Conservation (phyloP, 2,329 filamentous ascomycete species). For the Pseudogymnoascus sp. region DNA sequence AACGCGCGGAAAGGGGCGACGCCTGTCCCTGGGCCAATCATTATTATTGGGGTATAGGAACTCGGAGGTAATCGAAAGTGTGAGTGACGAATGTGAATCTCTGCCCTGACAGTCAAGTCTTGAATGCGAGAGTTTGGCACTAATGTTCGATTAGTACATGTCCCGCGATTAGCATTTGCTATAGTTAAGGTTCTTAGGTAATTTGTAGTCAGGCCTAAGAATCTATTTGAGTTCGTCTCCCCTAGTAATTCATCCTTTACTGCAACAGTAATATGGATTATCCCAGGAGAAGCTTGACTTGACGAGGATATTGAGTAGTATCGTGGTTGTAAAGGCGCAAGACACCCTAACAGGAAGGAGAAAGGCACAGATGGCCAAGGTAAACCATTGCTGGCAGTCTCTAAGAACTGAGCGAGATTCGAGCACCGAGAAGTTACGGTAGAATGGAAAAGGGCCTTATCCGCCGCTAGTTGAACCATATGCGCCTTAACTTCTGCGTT, state of each 20-base stretch:
- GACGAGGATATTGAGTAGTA: constrained; percentile 10
- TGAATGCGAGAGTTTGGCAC: neutral
- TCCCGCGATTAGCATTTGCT: neutral
- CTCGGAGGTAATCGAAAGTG: constrained; percentile 10
- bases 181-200: neutral
- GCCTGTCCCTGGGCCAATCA: constrained; percentile 25
- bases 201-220: constrained; percentile 7
- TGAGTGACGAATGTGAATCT: constrained; percentile 5
- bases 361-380: neutral
- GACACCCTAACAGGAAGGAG: neutral
- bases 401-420: neutral
- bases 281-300: neutral
- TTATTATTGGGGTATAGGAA: constrained; percentile 14
- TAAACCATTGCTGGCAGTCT: neutral
- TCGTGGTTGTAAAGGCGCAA: constrained; percentile 2
- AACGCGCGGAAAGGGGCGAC: constrained; percentile 25
- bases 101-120: neutral
- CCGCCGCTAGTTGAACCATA: neutral
- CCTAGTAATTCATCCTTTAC: neutral
- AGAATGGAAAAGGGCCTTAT: constrained; percentile 6
- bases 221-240: neutral
- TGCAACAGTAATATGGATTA: neutral
- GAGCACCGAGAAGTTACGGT: neutral
- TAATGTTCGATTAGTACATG: neutral
- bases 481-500: neutral